Percentiles rank a stretch among this genome's conserved stretches.
These are phyloP conservation scores for Beta vulgaris DNA, from an alignment of 148 eudicot species.

Conservation along the genomic window DNA sequence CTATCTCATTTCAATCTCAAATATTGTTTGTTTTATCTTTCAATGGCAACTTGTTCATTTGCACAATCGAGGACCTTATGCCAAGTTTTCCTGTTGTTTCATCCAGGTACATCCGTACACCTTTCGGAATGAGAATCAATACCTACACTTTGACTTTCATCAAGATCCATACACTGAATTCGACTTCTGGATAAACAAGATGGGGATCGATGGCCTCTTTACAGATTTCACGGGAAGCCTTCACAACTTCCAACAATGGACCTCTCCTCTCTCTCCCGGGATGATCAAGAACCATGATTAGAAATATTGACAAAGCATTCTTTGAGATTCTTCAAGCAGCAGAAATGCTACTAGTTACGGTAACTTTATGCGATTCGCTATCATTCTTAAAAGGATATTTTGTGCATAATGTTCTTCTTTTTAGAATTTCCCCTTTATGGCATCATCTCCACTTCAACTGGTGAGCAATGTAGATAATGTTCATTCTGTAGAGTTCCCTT, in stretches of 20 bases:
- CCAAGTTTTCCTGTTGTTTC: background rate
- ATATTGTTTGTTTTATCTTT: background rate
- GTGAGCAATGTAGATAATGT: background rate
- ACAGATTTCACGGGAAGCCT: slow-evolving; percentile 76
- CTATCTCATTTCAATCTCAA: too few species aligned
- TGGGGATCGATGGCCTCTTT: slow-evolving; percentile 75
- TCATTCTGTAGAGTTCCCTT: background rate
- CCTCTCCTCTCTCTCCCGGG: slow-evolving; percentile 35
- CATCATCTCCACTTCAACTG: background rate
- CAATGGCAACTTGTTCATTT: background rate
- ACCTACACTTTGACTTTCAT: slow-evolving; percentile 61
- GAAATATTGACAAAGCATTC: slow-evolving; percentile 31
- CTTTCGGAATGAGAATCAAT: slow-evolving; percentile 60
- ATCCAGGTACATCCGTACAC: slow-evolving; percentile 87
- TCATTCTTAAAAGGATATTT: background rate
- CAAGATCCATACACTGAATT: slow-evolving; percentile 69
- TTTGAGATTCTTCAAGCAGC: slow-evolving; percentile 15
- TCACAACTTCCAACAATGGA: slow-evolving; percentile 64
- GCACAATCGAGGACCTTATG: background rate
- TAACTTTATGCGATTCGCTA: background rate
- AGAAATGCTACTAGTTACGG: background rate
- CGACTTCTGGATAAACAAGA: slow-evolving; percentile 65
- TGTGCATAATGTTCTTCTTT: background rate
- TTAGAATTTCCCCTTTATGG: background rate
- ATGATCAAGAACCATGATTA: slow-evolving; percentile 22